These are phyloP conservation scores for Paulownia fortunei DNA, from an alignment of 257 asterid species.

Conservation along the genomic window DNA sequence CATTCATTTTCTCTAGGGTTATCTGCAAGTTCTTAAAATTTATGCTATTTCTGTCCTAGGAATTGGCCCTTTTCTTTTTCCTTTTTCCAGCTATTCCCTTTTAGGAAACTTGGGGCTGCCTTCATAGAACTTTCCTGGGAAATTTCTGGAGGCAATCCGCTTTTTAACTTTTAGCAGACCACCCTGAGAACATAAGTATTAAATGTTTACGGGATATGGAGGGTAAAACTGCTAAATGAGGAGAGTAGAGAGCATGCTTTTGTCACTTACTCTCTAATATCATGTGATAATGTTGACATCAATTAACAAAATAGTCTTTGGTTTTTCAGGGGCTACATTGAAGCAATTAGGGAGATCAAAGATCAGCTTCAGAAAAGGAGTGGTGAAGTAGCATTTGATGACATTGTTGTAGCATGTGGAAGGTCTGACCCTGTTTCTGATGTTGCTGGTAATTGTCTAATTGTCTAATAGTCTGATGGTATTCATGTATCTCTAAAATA, in stretches of 20 bases:
- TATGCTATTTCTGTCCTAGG: too few relatives aligned
- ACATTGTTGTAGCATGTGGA: constrained; percentile 94
- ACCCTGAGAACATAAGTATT: not conserved
- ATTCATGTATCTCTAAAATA: constrained; percentile 22
- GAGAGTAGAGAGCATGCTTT: not conserved
- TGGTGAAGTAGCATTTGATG: constrained; percentile 56
- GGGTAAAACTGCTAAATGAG: not conserved
- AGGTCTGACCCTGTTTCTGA: constrained; percentile 49
- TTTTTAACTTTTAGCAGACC: too few relatives aligned
- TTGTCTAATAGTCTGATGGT: not conserved
- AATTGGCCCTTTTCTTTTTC: too few relatives aligned
- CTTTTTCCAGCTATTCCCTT: too few relatives aligned
- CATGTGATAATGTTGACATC: not conserved
- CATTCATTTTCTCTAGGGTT: too few relatives aligned
- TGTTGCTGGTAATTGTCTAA: not conserved
- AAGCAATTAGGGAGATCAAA: constrained; percentile 87
- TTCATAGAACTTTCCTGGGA: too few relatives aligned
- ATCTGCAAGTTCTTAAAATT: too few relatives aligned
- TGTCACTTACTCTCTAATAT: not conserved
- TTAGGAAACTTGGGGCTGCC: too few relatives aligned
- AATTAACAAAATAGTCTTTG: constrained; percentile 12
- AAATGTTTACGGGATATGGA: not conserved
- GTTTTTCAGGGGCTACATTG: constrained; percentile 85
- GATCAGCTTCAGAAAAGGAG: constrained; percentile 56
- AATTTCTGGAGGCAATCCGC: too few relatives aligned